A percentile compares a stretch with the other conserved stretches of the same genome.
phyloP scores from a whole-genome alignment of 345 rosid species.

The Heritiera fomes region DNA sequence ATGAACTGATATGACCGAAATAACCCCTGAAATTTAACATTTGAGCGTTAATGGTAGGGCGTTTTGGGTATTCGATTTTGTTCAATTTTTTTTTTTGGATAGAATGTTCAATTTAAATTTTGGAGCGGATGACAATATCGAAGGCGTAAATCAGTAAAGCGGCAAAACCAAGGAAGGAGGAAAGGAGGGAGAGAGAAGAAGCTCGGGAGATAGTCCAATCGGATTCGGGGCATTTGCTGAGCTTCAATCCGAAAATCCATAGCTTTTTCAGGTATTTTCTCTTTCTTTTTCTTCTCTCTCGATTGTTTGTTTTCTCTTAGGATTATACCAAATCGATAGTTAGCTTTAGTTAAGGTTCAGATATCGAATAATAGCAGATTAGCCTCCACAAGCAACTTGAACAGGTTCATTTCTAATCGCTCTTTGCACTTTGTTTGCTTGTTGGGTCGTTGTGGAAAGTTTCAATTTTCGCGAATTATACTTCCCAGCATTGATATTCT shows the following conservation, averaged over 20 bases:
- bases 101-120: no score
- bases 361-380: background rate
- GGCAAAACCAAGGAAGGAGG: background rate
- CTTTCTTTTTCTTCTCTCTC: conserved; percentile 4
- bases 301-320: background rate
- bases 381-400: background rate
- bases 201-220: conserved; percentile 17
- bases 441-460: background rate
- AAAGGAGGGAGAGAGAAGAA: conserved; percentile 8
- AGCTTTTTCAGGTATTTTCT: background rate
- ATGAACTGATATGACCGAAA: no score
- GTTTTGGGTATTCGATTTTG: no score
- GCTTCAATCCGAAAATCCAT: conserved; percentile 8
- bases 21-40: no score
- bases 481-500: background rate
- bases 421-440: background rate
- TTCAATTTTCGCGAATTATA: background rate
- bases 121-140: background rate
- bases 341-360: background rate
- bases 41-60: no score
- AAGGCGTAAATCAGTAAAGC: background rate
- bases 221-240: conserved; percentile 6
- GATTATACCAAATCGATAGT: background rate
- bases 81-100: no score
- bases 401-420: background rate